A percentile compares a stretch with the other conserved stretches of the same genome.
phyloP scores from a whole-genome alignment of 208 protist species.

The Jaenimonas drosophilae region DNA sequence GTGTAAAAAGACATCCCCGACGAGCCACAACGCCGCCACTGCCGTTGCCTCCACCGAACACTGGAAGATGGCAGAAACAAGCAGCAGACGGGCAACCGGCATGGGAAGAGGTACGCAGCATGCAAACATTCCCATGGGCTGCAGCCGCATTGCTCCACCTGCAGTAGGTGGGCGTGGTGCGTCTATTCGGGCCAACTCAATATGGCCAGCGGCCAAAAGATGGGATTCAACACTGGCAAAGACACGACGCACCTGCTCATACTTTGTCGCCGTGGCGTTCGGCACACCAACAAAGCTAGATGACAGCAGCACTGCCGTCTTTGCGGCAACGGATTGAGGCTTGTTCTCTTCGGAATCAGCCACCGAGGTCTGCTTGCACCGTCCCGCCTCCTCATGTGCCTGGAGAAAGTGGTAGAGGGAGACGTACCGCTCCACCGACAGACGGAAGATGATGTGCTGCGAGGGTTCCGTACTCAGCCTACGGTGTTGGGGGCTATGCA shows the following conservation, averaged over 20 bases:
- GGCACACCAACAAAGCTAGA: constrained; percentile 37
- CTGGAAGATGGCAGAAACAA: constrained; percentile 23
- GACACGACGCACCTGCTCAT: constrained; percentile 46
- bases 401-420: constrained; percentile 65
- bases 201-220: constrained; percentile 35
- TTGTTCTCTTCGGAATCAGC: not conserved
- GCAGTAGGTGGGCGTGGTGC: not conserved
- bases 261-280: constrained; percentile 30
- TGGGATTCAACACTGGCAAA: constrained; percentile 42
- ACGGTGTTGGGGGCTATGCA: constrained; percentile 68
- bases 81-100: constrained; percentile 35
- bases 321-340: not conserved
- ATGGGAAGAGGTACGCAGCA: constrained; percentile 36
- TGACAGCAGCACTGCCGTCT: constrained; percentile 19
- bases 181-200: constrained; percentile 7
- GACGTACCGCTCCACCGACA: constrained; percentile 56
- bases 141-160: not conserved
- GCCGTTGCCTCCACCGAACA: constrained; percentile 43
- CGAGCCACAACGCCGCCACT: constrained; percentile 52
- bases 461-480: constrained; percentile 42
- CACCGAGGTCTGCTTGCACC: constrained; percentile 7
- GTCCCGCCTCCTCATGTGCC: constrained; percentile 40
- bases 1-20: constrained; percentile 36
- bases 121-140: constrained; percentile 37
- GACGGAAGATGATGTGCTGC: constrained; percentile 60